Conservation (phyloP, 169 alveolate species). For the Toxoplasma gondii region DNA sequence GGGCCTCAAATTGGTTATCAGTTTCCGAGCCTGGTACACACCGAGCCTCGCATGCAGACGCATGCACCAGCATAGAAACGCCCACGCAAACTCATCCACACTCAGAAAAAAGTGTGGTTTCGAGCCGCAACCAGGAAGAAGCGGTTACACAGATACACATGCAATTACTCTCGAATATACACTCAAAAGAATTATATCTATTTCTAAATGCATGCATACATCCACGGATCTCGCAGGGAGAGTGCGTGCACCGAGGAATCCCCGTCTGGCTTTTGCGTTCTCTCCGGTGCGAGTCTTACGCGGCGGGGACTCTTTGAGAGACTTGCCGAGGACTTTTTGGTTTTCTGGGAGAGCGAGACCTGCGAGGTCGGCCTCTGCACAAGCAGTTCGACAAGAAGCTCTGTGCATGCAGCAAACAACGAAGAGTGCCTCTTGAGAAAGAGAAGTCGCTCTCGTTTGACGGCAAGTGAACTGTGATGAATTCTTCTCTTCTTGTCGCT, state of each 20-base stretch:
- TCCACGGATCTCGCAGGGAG: no score
- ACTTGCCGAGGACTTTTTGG: not conserved
- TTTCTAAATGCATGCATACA: no score
- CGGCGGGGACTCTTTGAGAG: not conserved
- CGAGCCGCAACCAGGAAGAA: no score
- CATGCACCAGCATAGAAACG: not conserved
- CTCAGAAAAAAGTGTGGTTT: no score
- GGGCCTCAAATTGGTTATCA: no score
- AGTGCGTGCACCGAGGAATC: no score
- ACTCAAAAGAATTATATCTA: not conserved
- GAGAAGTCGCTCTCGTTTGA: no score
- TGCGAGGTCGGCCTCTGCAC: not conserved
- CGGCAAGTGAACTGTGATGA: no score
- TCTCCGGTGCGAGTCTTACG: not conserved
- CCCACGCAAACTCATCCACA: not conserved
- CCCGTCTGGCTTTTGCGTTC: no score
- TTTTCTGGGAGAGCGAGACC: not conserved
- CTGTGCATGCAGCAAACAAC: not conserved
- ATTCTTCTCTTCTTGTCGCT: no score
- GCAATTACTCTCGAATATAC: not conserved
- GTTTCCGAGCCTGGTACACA: no score
- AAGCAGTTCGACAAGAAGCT: not conserved
- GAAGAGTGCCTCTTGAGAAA: no score
- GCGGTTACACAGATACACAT: not conserved
- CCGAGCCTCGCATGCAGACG: not conserved